phyloP scores from a whole-genome alignment of 352 stramenopile species.

The Phytophthora syringae region DNA sequence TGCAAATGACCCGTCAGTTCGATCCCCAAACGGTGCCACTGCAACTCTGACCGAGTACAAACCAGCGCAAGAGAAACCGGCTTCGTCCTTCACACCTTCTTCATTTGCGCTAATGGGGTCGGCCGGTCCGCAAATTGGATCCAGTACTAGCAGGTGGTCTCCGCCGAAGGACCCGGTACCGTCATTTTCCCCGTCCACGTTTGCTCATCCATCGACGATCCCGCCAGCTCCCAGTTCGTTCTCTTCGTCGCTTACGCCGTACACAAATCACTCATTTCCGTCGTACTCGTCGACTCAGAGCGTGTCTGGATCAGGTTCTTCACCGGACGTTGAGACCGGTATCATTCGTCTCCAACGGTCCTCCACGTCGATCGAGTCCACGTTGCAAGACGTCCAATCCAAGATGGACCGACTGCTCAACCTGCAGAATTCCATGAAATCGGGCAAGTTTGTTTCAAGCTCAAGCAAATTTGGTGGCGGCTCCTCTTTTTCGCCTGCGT shows the following conservation, averaged over 20 bases:
- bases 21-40: constrained; percentile 8
- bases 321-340: constrained; percentile 61
- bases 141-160: constrained; percentile 28
- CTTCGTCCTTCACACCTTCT: constrained; percentile 28
- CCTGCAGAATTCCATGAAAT: constrained; percentile 56
- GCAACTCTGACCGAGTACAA: constrained; percentile 33
- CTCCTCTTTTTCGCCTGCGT: constrained; percentile 25
- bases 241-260: constrained; percentile 40
- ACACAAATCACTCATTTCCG: constrained; percentile 27
- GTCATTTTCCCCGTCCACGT: constrained; percentile 34
- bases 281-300: constrained; percentile 13
- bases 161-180: constrained; percentile 39
- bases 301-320: constrained; percentile 21
- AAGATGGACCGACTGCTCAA: constrained; percentile 85
- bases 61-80: constrained; percentile 18
- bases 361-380: constrained; percentile 80
- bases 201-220: constrained; percentile 21
- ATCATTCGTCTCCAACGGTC: constrained; percentile 77
- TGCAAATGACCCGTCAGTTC: constrained; percentile 4
- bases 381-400: constrained; percentile 73
- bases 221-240: constrained; percentile 21
- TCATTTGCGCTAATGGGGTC: constrained; percentile 29
- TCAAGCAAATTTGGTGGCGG: constrained; percentile 30
- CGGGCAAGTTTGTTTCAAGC: constrained; percentile 47
- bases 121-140: neutral